Evolutionary conservation across 345 rosid species (phyloP).

Genomic region (Geranium rotundifolium): DNA sequence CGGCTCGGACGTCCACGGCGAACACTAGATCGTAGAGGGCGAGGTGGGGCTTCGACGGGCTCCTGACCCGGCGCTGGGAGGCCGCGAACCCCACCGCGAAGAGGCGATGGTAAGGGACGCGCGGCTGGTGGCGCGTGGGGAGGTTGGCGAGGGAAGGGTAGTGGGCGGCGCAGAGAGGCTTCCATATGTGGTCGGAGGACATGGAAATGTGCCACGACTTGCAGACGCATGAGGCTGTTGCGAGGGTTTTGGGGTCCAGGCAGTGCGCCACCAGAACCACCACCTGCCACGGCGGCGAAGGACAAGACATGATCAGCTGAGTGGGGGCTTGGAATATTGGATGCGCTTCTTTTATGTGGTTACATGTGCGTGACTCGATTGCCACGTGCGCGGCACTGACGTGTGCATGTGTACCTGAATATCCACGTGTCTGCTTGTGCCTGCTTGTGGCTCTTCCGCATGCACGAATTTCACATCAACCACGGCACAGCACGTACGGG

Average conservation of each 20-base stretch:
- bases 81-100: slow-evolving; percentile 22
- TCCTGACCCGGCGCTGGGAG: slow-evolving; percentile 16
- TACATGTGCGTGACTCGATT: too few relatives aligned
- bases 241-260: slow-evolving; percentile 38
- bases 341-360: too few relatives aligned
- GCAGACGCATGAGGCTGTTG: slow-evolving; percentile 37
- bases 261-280: slow-evolving; percentile 20
- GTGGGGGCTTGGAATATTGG: too few relatives aligned
- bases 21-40: slow-evolving; percentile 26
- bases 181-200: slow-evolving; percentile 38
- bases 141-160: slow-evolving; percentile 32
- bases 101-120: slow-evolving; percentile 23
- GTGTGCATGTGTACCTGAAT: too few relatives aligned
- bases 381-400: too few relatives aligned
- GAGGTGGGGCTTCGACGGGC: slow-evolving; percentile 21
- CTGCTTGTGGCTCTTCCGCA: too few relatives aligned
- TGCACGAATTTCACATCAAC: too few relatives aligned
- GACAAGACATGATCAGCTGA: too few relatives aligned
- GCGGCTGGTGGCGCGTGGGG: slow-evolving; percentile 16
- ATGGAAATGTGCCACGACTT: slow-evolving; percentile 26
- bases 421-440: too few relatives aligned
- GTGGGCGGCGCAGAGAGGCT: slow-evolving; percentile 17
- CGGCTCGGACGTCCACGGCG: slow-evolving; percentile 10
- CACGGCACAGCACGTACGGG: too few relatives aligned
- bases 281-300: slow-evolving; percentile 27